phyloP scores from a whole-genome alignment of 2,329 filamentous ascomycete genomes.

The Fusarium graminum region DNA sequence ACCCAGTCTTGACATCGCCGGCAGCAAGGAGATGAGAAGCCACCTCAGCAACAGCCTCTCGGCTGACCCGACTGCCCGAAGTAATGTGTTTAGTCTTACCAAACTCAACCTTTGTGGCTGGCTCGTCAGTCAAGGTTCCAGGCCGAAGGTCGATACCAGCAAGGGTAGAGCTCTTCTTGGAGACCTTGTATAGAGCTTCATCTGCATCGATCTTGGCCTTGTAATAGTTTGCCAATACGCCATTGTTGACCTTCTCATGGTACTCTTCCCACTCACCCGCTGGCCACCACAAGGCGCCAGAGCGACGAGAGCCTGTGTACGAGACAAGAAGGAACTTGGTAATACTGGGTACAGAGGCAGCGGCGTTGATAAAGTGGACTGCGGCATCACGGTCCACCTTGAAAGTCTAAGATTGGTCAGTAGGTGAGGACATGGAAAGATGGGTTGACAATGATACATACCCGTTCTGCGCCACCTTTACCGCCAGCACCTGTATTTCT shows the following conservation, averaged over 20 bases:
- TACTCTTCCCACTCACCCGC: conserved; percentile 63
- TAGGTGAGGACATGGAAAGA: conserved; percentile 9
- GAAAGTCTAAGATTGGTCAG: conserved; percentile 60
- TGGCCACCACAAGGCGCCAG: conserved; percentile 68
- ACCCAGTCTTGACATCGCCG: conserved; percentile 61
- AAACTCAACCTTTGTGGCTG: conserved; percentile 62
- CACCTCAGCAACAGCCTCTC: conserved; percentile 71
- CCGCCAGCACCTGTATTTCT: conserved; percentile 65
- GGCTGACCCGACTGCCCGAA: conserved; percentile 58
- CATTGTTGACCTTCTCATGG: conserved; percentile 57
- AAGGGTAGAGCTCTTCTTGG: conserved; percentile 58
- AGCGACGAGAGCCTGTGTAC: conserved; percentile 67
- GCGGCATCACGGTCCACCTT: conserved; percentile 74
- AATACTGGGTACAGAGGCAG: conserved; percentile 65
- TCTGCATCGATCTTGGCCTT: conserved; percentile 72
- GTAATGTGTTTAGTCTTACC: conserved; percentile 58
- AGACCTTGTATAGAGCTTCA: conserved; percentile 65
- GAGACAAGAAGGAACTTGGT: conserved; percentile 75
- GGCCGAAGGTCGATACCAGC: conserved; percentile 68
- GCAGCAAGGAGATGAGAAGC: conserved; percentile 67
- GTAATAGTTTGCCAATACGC: conserved; percentile 66
- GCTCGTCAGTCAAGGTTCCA: conserved; percentile 62
- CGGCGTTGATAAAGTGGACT: conserved; percentile 71
- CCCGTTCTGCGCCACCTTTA: conserved; percentile 66
- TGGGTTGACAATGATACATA: conserved; percentile 40